Base-by-base conservation (phyloP, 2,329 filamentous ascomycete genomes). In the Botrytis elliptica region DNA sequence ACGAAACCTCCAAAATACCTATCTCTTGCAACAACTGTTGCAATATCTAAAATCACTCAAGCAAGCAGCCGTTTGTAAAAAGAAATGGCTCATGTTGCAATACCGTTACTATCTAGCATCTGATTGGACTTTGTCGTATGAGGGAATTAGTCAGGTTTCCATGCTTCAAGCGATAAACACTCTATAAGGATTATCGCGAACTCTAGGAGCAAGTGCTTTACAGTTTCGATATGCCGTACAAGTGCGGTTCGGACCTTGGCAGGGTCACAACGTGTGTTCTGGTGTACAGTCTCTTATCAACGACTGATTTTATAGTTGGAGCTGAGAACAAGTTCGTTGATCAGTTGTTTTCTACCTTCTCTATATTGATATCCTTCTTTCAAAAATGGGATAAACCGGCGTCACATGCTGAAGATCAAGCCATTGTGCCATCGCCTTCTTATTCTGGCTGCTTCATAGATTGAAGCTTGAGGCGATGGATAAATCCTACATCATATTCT, bases 11-110 rank as follows among this genome's bases (percentile, higher is more conserved):
- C 33, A 52, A 25, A 65, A 55, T 25, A 10, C 22, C 38, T 42
- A 65, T 55, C 57, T 65, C n/a, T 57, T 25, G 20, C 18, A 69
- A 16, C 46, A 66, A 25, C 36, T 66, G 42, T 44, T 57, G 18
- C 60, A 40, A 71, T 59, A 36, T 40, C 18, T 16, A 38, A 68
- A 57, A 65, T 44, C 42, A 42, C 44, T 38, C 46, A 67, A n/a
- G 52, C 55, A 69, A 46, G 33, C 14, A 46, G 52, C 52, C 71
- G 52, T 40, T 38, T 38, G 52, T 40, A 25, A 42, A 69, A 57
- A 62, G 60, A 57, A 72, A 71, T 69, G 52, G 71, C 71, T 72
- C 71, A 72, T 68, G 6, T 33, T 69, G 52, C 71, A 44, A 38
- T 33, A 62, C 71, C 46, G 12, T 49, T 46, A 44, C 29, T 16